Percentiles rank a stretch among this genome's conserved stretches.
Evolutionary conservation across 2,329 filamentous ascomycete species (phyloP).

Genomic region (Allantophomopsis cytisporea): DNA sequence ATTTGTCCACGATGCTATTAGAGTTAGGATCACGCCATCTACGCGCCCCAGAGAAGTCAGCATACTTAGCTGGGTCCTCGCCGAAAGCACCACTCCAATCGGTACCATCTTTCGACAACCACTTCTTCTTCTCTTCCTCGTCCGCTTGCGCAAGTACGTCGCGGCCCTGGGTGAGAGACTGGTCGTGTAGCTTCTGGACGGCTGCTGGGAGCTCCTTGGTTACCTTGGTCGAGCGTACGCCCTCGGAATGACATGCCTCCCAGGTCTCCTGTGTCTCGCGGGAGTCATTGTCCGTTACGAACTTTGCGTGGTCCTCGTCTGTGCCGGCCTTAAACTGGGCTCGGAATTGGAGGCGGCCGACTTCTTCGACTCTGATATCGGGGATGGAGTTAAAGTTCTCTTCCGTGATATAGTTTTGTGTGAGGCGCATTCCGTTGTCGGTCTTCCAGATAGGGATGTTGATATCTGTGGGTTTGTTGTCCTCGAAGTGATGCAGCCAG

Average conservation of each 20-base stretch:
- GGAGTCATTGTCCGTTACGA: constrained; percentile 75
- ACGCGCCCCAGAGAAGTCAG: constrained; percentile 2
- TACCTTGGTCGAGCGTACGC: constrained; percentile 62
- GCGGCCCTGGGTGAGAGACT: constrained; percentile 64
- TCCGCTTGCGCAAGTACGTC: constrained; percentile 65
- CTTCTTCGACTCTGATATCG: constrained; percentile 63
- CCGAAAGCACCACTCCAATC: constrained; percentile 86
- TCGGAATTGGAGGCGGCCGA: constrained; percentile 70
- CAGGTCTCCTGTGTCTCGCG: constrained; percentile 91
- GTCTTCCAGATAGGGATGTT: constrained; percentile 89
- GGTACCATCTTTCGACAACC: constrained; percentile 66
- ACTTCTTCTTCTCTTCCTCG: constrained; percentile 60
- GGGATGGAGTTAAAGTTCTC: constrained; percentile 57
- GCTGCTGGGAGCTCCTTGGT: constrained; percentile 58
- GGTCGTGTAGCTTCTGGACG: constrained; percentile 66
- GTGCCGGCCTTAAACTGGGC: constrained; percentile 82
- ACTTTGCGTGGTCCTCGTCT: constrained; percentile 71
- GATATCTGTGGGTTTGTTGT: constrained; percentile 64
- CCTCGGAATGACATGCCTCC: constrained; percentile 84
- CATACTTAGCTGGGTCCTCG: constrained; percentile 43
- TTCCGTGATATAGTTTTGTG: constrained; percentile 85
- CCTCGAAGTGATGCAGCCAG: constrained; percentile 76
- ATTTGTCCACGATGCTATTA: constrained; percentile 5
- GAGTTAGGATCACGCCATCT: constrained; percentile 5
- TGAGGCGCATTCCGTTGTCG: constrained; percentile 58